Percentiles rank a stretch among this genome's conserved stretches.
phyloP scores from a whole-genome alignment of 2,329 filamentous ascomycete genomes.

The Lecanicillium sp. region DNA sequence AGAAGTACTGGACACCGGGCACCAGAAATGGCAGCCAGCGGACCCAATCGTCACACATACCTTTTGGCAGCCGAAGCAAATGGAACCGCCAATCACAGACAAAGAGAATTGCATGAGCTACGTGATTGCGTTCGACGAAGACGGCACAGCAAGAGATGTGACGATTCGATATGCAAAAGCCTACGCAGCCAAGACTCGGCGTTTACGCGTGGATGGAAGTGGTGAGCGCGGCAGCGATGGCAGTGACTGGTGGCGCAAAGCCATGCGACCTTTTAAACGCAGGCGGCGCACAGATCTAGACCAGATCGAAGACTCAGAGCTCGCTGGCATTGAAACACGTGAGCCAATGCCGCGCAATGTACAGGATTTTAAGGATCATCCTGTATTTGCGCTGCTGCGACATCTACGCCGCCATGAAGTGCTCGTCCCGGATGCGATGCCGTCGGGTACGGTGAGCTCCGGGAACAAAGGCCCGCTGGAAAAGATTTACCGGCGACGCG shows the following conservation, averaged over 20 bases:
- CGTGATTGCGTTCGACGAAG: slow-evolving; percentile 76
- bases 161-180: slow-evolving; percentile 82
- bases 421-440: slow-evolving; percentile 60
- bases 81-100: slow-evolving; percentile 81
- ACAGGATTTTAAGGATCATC: slow-evolving; percentile 81
- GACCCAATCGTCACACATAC: slow-evolving; percentile 76
- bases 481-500: slow-evolving; percentile 71
- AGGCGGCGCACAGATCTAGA: slow-evolving; percentile 57
- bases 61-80: slow-evolving; percentile 64
- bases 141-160: slow-evolving; percentile 74
- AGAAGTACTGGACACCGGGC: slow-evolving; percentile 77
- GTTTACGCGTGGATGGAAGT: slow-evolving; percentile 64
- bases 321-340: slow-evolving; percentile 62
- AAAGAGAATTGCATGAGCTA: slow-evolving; percentile 73
- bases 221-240: slow-evolving; percentile 40
- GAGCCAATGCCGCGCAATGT: slow-evolving; percentile 86
- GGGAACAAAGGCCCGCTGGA: slow-evolving; percentile 61
- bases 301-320: slow-evolving; percentile 74
- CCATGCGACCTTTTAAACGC: slow-evolving; percentile 43
- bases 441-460: slow-evolving; percentile 71
- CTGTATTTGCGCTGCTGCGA: slow-evolving; percentile 74
- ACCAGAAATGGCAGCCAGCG: slow-evolving; percentile 87
- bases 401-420: slow-evolving; percentile 82
- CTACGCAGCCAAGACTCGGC: slow-evolving; percentile 85
- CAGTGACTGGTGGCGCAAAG: slow-evolving; percentile 48